phyloP scores from a whole-genome alignment of 2,329 filamentous ascomycete species.

The Xylaria sp. region DNA sequence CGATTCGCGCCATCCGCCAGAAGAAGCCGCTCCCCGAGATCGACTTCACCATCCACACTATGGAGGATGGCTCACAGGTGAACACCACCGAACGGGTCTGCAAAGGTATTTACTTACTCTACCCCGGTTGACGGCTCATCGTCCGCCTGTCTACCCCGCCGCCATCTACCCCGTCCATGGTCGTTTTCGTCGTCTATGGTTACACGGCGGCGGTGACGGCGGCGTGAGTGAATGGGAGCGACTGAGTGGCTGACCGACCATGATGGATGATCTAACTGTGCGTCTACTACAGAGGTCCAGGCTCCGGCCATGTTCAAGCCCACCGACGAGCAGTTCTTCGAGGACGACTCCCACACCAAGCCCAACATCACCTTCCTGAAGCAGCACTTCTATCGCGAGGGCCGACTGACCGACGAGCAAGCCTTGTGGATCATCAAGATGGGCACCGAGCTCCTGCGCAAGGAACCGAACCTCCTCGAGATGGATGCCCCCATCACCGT shows the following conservation, averaged over 20 bases:
- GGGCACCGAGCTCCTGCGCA: constrained; percentile 86
- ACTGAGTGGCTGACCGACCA: not conserved
- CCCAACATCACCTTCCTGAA: constrained; percentile 95
- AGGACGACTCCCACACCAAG: constrained; percentile 85
- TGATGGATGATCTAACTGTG: constrained; percentile 26
- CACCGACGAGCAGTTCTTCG: constrained; percentile 93
- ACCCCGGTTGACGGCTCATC: constrained; percentile 6
- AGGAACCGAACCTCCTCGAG: constrained; percentile 95
- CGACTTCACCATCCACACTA: constrained; percentile 97
- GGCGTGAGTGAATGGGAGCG: not conserved
- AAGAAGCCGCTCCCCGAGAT: constrained; percentile 98
- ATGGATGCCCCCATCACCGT: constrained; percentile 99
- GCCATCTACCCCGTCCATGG: not conserved
- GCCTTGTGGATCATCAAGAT: constrained; percentile 93
- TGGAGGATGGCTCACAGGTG: constrained; percentile 97
- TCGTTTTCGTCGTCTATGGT: not conserved
- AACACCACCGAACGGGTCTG: constrained; percentile 96
- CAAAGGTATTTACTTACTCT: constrained; percentile 79
- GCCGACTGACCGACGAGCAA: constrained; percentile 95
- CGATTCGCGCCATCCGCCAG: constrained; percentile 88
- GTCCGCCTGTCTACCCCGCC: constrained; percentile 41
- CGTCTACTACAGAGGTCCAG: constrained; percentile 80
- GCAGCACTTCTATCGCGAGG: constrained; percentile 98
- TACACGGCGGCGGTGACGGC: too few species aligned
- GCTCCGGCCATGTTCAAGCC: constrained; percentile 94